These are phyloP conservation scores for Mortierella sp. DNA, from an alignment of 371 early-diverging fungal genomes.

Conservation along the genomic window DNA sequence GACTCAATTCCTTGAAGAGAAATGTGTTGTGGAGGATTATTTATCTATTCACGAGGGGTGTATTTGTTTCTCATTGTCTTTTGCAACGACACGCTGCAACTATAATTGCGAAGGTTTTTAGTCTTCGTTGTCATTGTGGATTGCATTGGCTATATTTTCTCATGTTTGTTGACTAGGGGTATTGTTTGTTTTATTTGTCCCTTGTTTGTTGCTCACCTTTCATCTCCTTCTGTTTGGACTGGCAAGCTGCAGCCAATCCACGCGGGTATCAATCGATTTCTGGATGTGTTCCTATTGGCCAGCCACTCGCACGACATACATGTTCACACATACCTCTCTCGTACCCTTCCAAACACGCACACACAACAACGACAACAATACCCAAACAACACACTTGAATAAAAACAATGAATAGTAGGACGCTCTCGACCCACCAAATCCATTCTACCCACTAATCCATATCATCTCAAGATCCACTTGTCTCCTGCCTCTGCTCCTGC, in stretches of 20 bases:
- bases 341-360: background rate
- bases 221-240: slow-evolving; percentile 11
- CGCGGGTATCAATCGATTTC: slow-evolving; percentile 14
- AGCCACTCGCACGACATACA: slow-evolving; percentile 2
- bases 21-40: background rate
- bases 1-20: background rate
- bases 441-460: slow-evolving; percentile 8
- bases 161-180: background rate
- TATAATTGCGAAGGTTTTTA: background rate
- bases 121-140: background rate
- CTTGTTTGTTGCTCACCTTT: background rate
- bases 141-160: background rate
- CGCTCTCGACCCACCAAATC: slow-evolving; percentile 4
- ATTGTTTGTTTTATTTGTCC: slow-evolving; percentile 6
- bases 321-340: background rate
- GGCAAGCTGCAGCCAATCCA: slow-evolving; percentile 9
- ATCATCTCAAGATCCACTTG: background rate
- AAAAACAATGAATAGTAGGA: background rate
- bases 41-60: slow-evolving; percentile 11
- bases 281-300: slow-evolving; percentile 14
- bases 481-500: background rate
- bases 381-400: background rate
- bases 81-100: background rate
- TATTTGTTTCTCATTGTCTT: background rate
- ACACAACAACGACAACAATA: background rate